These are phyloP conservation scores for Nematodospora valgi DNA, from an alignment of 805 yeast genomes.

Conservation along the genomic window DNA sequence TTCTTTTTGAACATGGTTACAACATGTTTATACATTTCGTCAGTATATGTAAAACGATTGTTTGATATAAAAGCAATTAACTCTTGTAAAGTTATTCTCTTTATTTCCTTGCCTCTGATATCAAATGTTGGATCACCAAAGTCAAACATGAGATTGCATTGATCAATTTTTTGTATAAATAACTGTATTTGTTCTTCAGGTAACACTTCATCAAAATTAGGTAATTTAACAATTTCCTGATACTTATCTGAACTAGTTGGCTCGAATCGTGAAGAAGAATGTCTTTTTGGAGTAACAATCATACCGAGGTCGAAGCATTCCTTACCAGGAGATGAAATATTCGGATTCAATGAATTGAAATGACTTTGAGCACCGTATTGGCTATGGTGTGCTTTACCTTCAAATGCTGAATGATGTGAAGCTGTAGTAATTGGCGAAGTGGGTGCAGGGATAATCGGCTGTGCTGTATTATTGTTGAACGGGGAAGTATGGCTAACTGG, in stretches of 20 bases:
- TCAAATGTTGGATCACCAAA: slow-evolving; percentile 91
- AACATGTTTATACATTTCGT: slow-evolving; percentile 84
- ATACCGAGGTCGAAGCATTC: slow-evolving; percentile 75
- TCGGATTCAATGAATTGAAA: slow-evolving; percentile 20
- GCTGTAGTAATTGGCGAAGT: slow-evolving; percentile 19
- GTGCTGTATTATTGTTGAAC: background rate
- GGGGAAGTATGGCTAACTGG: no score
- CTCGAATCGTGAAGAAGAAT: slow-evolving; percentile 88
- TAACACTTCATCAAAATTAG: slow-evolving; percentile 80
- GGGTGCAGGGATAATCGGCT: slow-evolving; percentile 20
- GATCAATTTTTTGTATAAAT: slow-evolving; percentile 85
- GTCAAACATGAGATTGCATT: slow-evolving; percentile 92
- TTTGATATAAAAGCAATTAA: slow-evolving; percentile 82
- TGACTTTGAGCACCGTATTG: slow-evolving; percentile 19
- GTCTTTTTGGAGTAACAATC: slow-evolving; percentile 78
- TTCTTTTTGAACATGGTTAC: slow-evolving; percentile 86
- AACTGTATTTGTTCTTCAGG: slow-evolving; percentile 76
- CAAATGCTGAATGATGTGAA: background rate
- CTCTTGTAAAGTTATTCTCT: slow-evolving; percentile 82
- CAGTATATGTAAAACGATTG: slow-evolving; percentile 80
- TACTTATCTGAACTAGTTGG: slow-evolving; percentile 47
- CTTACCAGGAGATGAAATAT: slow-evolving; percentile 56
- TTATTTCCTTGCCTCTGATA: slow-evolving; percentile 88
- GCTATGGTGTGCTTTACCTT: slow-evolving; percentile 16
- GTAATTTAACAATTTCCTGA: slow-evolving; percentile 64